Evolutionary conservation across 2,329 filamentous ascomycete genomes (phyloP), one percentile per base, ranked within the genome.

Genomic region (Paraphaeosphaeria minitans): DNA sequence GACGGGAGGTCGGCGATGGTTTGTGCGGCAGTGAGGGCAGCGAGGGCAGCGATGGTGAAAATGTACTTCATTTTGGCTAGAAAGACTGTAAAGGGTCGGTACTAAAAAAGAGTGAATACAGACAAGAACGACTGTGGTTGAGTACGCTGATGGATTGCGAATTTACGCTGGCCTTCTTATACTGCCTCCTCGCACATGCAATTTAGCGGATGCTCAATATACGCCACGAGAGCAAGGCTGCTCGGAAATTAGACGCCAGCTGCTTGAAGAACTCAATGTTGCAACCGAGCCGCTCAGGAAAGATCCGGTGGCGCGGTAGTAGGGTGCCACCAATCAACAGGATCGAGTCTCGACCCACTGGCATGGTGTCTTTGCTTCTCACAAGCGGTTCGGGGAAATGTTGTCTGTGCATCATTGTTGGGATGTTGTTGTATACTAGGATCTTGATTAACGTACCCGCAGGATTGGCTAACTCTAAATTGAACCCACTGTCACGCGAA

Each of bases 11-110:
- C 60, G 9, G 71, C 68, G 29, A 80, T 66, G 42, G 52, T 61
- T 67, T 81, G 79, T 45, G 79, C 76, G 43, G 71, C 67, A 58
- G 72, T 77, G 43, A 80, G 58, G 56, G 75, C 69, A 59, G 75
- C 71, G 55, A 77, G 63, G 61, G 75, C 68, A 42, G 79, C 63
- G 50, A 76, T 60, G 50, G 64, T 53, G 39, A 66, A 47, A 33
- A 61, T 54, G 61, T 55, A 62, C 62, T 70, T 73, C 71, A 74
- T 74, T 9, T 43, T 69, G 62, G 50, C 53, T 55, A 58, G 31
- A 59, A 59, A 43, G 51, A 57, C 22, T 43, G 55, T 35, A 22
- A 43, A 33, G 9, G 50, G 50, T 53, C 24, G 50, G 50, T 6
- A 31, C n/a, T 31, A 8, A 14, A 53, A 53, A 53, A 43, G 50